Evolutionary conservation across 225 moss, liverwort and hornwort species (phyloP).

Genomic region (Asterella californica): DNA sequence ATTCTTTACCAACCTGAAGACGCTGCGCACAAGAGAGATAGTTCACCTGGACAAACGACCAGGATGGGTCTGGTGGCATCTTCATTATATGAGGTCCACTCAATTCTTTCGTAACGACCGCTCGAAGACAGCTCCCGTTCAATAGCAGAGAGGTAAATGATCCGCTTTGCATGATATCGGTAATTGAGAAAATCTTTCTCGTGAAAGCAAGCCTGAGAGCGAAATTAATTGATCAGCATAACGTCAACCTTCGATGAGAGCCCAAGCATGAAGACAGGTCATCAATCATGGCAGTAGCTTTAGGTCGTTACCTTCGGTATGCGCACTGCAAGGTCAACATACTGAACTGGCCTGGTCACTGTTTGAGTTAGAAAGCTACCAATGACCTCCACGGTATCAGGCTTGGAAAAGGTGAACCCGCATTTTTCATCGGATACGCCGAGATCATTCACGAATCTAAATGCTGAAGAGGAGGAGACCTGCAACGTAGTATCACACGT

Average conservation of each 20-base stretch:
- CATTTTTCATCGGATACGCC: constrained; percentile 69
- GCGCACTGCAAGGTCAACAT: constrained; percentile 74
- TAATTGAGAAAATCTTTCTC: constrained; percentile 92
- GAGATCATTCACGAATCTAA: constrained; percentile 58
- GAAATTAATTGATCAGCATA: neutral
- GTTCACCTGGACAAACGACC: constrained; percentile 47
- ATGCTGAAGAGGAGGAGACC: constrained; percentile 55
- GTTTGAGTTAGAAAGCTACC: constrained; percentile 70
- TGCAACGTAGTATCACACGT: constrained; percentile 10
- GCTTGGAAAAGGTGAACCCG: constrained; percentile 55
- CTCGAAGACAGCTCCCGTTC: constrained; percentile 50
- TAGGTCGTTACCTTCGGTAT: constrained; percentile 66
- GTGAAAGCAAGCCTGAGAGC: constrained; percentile 68
- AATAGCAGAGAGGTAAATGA: constrained; percentile 62
- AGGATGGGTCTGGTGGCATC: constrained; percentile 81
- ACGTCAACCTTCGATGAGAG: neutral
- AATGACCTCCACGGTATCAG: constrained; percentile 59
- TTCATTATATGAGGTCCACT: constrained; percentile 61
- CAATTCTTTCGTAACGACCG: constrained; percentile 38
- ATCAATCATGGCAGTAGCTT: no score
- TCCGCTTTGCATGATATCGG: constrained; percentile 79
- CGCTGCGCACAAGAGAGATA: neutral
- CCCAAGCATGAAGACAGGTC: neutral
- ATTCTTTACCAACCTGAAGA: neutral
- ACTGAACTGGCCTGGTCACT: constrained; percentile 62